phyloP scores from a whole-genome alignment of 306 rosid genomes.

The Mimosa bimucronata region DNA sequence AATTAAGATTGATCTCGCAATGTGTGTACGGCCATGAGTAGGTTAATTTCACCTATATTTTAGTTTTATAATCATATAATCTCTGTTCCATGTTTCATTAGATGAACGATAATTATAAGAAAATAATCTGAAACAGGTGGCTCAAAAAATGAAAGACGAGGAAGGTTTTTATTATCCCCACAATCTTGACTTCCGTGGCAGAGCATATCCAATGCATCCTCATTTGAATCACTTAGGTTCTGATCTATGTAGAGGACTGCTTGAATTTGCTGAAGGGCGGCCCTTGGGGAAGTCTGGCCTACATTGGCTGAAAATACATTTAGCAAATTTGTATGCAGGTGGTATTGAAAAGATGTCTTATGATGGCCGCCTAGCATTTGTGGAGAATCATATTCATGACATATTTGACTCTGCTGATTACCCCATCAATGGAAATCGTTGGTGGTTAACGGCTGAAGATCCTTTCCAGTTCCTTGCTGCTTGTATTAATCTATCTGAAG shows the following conservation, averaged over 20 bases:
- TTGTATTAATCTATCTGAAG: slow-evolving; percentile 83
- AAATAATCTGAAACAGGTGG: slow-evolving; percentile 65
- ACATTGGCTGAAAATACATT: slow-evolving; percentile 81
- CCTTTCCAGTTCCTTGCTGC: slow-evolving; percentile 90
- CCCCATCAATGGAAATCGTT: slow-evolving; percentile 74
- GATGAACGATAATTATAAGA: slow-evolving; percentile 26
- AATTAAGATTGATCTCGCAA: background rate
- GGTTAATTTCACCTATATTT: slow-evolving; percentile 11
- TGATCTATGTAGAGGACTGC: slow-evolving; percentile 87
- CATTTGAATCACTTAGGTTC: slow-evolving; percentile 89
- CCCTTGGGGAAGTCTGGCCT: slow-evolving; percentile 80
- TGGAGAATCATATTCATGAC: slow-evolving; percentile 68
- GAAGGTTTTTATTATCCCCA: slow-evolving; percentile 92
- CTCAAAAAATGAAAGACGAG: slow-evolving; percentile 78
- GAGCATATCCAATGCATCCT: slow-evolving; percentile 96
- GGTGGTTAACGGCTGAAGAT: slow-evolving; percentile 94
- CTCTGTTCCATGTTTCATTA: background rate
- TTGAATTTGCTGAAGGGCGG: slow-evolving; percentile 86
- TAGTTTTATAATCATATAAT: background rate
- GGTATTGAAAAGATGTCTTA: slow-evolving; percentile 84
- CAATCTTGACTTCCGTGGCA: slow-evolving; percentile 89
- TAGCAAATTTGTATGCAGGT: slow-evolving; percentile 72
- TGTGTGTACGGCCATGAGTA: slow-evolving; percentile 1
- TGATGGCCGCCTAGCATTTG: slow-evolving; percentile 72
- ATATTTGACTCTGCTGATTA: slow-evolving; percentile 81